Percentiles rank a stretch among this genome's conserved stretches.
Evolutionary conservation across 139 green algal species (phyloP).

Genomic region (Chlamydomonas sphaeroides): DNA sequence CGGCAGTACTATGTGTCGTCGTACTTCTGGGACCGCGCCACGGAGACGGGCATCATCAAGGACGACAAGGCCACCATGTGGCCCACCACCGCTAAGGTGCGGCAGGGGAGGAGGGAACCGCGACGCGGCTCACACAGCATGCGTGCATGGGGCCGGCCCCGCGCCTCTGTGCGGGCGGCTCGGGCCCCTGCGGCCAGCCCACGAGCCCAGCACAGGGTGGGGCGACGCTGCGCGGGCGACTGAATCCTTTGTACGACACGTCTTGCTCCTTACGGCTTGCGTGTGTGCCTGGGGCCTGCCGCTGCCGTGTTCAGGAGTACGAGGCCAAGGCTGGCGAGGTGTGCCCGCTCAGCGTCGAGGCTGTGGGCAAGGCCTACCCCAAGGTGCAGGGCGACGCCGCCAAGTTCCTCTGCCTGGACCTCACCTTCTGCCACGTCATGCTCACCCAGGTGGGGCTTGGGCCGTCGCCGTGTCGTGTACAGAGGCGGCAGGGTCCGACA

Average conservation of each 20-base stretch:
- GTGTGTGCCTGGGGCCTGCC: too few species aligned
- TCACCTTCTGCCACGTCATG: conserved; percentile 87
- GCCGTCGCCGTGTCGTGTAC: too few species aligned
- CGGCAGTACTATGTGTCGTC: conserved; percentile 90
- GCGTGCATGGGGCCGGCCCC: too few species aligned
- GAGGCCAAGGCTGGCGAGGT: conserved; percentile 41
- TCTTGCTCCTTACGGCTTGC: too few species aligned
- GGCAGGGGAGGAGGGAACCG: too few species aligned
- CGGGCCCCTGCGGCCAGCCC: too few species aligned
- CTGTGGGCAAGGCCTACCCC: conserved; percentile 24
- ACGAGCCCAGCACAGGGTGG: too few species aligned
- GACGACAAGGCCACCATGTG: conserved; percentile 55
- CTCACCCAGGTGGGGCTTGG: conserved; percentile 61
- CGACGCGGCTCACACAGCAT: too few species aligned
- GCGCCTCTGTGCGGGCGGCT: too few species aligned
- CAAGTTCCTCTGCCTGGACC: conserved; percentile 92
- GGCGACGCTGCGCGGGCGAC: too few species aligned
- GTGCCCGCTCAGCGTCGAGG: conserved; percentile 42
- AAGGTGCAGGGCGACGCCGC: conserved; percentile 31
- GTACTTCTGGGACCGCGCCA: conserved; percentile 95
- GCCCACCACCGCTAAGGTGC: conserved; percentile 20
- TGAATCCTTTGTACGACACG: too few species aligned
- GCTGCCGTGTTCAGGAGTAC: conserved; percentile 52
- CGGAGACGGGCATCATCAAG: conserved; percentile 66
- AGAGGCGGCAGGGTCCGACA: too few species aligned